Conservation (phyloP, 2,329 filamentous ascomycete genomes). For the Paecilomyces variotii region DNA sequence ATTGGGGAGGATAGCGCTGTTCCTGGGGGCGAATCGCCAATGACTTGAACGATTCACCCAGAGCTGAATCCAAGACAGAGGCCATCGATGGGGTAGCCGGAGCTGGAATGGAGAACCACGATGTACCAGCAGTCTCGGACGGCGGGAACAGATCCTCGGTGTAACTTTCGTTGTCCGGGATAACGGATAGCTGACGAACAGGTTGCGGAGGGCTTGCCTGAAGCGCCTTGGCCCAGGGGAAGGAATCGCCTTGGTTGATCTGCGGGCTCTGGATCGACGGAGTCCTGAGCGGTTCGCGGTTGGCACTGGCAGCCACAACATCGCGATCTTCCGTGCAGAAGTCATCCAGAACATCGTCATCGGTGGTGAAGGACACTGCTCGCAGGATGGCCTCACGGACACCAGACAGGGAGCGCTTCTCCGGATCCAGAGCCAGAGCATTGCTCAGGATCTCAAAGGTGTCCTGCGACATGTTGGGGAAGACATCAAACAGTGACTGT, state of each 20-base stretch:
- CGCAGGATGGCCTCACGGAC: constrained; percentile 71
- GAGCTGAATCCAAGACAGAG: constrained; percentile 73
- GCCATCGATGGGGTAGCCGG: constrained; percentile 72
- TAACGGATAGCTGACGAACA: constrained; percentile 78
- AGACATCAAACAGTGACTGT: constrained; percentile 94
- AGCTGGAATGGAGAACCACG: constrained; percentile 67
- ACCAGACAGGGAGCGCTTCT: constrained; percentile 72
- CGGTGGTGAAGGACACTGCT: constrained; percentile 83
- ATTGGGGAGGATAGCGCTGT: constrained; percentile 40
- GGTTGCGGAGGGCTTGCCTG: constrained; percentile 64
- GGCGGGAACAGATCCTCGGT: constrained; percentile 78
- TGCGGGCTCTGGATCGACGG: constrained; percentile 87
- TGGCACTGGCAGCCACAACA: constrained; percentile 68
- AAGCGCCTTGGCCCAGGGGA: constrained; percentile 90
- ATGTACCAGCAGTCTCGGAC: constrained; percentile 56
- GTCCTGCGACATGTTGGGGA: constrained; percentile 97
- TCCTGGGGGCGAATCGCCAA: constrained; percentile 44
- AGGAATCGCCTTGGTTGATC: constrained; percentile 66
- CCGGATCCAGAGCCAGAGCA: constrained; percentile 84
- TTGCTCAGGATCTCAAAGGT: constrained; percentile 89
- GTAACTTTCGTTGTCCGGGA: constrained; percentile 70
- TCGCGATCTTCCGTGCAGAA: constrained; percentile 80
- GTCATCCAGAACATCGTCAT: constrained; percentile 84
- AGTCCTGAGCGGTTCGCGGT: constrained; percentile 90
- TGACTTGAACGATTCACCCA: constrained; percentile 75